A percentile compares a stretch with the other conserved stretches of the same genome.
These are phyloP conservation scores for Gynochthodes officinalis DNA, from an alignment of 257 asterid genomes.

Conservation along the genomic window DNA sequence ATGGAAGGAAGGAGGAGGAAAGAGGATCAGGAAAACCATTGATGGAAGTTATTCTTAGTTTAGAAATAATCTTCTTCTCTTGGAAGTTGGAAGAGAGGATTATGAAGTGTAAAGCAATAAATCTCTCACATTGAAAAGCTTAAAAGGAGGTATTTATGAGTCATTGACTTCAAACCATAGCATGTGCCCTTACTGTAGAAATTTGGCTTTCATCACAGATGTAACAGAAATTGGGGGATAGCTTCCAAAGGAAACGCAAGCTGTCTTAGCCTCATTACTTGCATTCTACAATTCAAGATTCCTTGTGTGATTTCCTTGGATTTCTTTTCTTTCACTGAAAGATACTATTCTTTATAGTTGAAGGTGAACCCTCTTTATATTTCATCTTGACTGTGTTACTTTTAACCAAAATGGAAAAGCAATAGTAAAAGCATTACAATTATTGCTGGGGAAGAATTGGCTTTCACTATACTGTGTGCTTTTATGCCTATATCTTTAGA, in stretches of 20 bases:
- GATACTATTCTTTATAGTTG: constrained; percentile 12
- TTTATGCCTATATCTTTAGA: not conserved
- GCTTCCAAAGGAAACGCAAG: constrained; percentile 32
- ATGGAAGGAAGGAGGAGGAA: constrained; percentile 1
- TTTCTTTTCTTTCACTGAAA: constrained; percentile 34
- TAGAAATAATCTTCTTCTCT: constrained; percentile 46
- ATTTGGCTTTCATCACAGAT: constrained; percentile 10
- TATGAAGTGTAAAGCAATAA: constrained; percentile 82
- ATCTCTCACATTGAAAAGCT: constrained; percentile 40
- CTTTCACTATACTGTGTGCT: not conserved
- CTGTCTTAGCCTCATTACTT: constrained; percentile 41
- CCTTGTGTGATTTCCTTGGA: constrained; percentile 30
- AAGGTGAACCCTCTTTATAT: not conserved
- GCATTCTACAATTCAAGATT: constrained; percentile 40
- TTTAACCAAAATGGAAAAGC: constrained; percentile 8
- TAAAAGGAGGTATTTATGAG: constrained; percentile 22
- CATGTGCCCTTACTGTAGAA: constrained; percentile 18
- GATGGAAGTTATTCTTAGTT: constrained; percentile 40
- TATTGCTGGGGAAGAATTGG: not conserved
- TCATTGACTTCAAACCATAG: constrained; percentile 47
- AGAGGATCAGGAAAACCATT: constrained; percentile 28
- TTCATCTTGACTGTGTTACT: not conserved
- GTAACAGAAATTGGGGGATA: constrained; percentile 19
- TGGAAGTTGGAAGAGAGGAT: constrained; percentile 5
- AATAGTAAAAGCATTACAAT: constrained; percentile 7